Evolutionary conservation across 1,284 basidiomycete genomes (phyloP).

Genomic region (Trametes polyzona): DNA sequence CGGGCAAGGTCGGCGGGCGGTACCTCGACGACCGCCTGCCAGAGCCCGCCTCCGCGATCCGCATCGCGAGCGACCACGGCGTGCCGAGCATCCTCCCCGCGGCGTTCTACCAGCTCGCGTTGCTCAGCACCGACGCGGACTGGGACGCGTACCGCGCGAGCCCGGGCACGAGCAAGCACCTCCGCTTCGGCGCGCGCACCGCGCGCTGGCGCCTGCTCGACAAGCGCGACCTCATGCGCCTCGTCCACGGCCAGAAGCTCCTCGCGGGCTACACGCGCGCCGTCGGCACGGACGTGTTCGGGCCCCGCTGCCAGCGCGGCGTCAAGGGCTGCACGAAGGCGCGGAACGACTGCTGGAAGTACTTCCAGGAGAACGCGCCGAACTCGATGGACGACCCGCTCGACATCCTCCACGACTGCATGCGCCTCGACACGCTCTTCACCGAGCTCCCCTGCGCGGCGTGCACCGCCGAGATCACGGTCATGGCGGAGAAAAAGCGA

Average conservation of each 20-base stretch:
- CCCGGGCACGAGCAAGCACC: slow-evolving; percentile 35
- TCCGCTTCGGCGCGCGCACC: slow-evolving; percentile 38
- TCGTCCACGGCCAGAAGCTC: slow-evolving; percentile 37
- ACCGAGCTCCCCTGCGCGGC: slow-evolving; percentile 35
- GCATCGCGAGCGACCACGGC: slow-evolving; percentile 36
- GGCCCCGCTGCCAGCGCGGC: slow-evolving; percentile 33
- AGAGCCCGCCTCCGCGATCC: slow-evolving; percentile 39
- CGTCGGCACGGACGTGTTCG: slow-evolving; percentile 37
- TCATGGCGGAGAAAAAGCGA: slow-evolving; percentile 37
- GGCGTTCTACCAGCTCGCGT: slow-evolving; percentile 39
- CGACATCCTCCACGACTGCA: slow-evolving; percentile 38
- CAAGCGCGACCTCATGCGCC: slow-evolving; percentile 37
- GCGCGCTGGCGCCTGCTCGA: slow-evolving; percentile 38
- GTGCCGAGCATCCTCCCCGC: slow-evolving; percentile 39
- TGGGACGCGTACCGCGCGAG: slow-evolving; percentile 36
- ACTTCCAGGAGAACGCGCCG: slow-evolving; percentile 40
- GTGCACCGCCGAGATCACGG: slow-evolving; percentile 33
- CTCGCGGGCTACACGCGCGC: slow-evolving; percentile 37
- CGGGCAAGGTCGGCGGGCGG: slow-evolving; percentile 36
- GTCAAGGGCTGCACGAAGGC: slow-evolving; percentile 35
- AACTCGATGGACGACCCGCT: slow-evolving; percentile 40
- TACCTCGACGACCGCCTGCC: slow-evolving; percentile 40
- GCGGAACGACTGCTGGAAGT: slow-evolving; percentile 38
- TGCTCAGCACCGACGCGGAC: slow-evolving; percentile 38
- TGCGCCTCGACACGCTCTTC: slow-evolving; percentile 35